These are phyloP conservation scores for Cubamyces sp. DNA, from an alignment of 768 basidiomycete genomes.

Conservation along the genomic window DNA sequence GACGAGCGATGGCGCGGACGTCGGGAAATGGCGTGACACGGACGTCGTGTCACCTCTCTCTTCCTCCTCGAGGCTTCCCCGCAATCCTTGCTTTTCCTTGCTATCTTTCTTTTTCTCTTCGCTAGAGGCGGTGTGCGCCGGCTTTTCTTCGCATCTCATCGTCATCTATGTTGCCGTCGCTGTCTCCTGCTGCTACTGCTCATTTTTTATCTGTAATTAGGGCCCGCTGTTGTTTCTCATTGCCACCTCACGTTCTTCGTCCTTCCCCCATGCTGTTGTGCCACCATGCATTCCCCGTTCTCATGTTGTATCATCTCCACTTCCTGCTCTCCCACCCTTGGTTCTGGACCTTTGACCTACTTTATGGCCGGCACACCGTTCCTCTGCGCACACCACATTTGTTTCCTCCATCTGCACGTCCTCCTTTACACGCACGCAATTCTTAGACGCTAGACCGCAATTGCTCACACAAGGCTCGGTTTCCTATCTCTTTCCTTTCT, in stretches of 20 bases:
- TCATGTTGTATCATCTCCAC: conserved; percentile 13
- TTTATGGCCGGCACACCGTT: conserved; percentile 20
- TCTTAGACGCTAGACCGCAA: conserved; percentile 23
- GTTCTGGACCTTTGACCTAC: conserved; percentile 6
- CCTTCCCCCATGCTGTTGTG: conserved; percentile 8
- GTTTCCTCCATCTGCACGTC: neutral
- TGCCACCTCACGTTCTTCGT: neutral
- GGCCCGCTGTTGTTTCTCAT: neutral
- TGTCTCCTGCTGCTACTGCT: no score
- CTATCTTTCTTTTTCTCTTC: neutral
- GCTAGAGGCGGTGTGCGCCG: conserved; percentile 6
- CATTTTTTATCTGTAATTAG: conserved; percentile 6
- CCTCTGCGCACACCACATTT: neutral
- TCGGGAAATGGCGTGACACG: conserved; percentile 22
- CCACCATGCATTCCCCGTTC: conserved; percentile 3
- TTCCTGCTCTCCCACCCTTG: neutral
- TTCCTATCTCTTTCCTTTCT: neutral
- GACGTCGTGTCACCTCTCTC: neutral
- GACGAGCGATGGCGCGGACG: conserved; percentile 21
- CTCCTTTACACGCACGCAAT: neutral
- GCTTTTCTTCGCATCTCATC: conserved; percentile 14
- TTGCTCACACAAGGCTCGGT: neutral
- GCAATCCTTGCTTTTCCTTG: neutral
- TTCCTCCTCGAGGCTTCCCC: neutral
- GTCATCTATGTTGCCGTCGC: neutral